Percentiles rank a stretch among this genome's conserved stretches.
phyloP scores from a whole-genome alignment of 345 rosid species.

The Dipteronia dyeriana region DNA sequence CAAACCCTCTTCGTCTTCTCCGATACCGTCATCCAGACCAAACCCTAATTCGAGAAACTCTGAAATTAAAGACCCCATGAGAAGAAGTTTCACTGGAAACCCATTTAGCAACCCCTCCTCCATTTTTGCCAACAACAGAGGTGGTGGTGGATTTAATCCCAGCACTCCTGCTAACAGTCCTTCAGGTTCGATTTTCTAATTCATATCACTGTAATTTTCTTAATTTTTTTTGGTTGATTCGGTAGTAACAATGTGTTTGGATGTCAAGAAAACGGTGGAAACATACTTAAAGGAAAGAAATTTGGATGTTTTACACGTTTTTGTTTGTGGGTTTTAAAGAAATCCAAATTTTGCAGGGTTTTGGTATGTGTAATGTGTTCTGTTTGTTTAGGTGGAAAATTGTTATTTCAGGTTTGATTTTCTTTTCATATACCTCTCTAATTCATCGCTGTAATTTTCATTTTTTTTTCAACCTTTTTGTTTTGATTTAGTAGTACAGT shows the following conservation, averaged over 20 bases:
- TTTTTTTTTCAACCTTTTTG: no score
- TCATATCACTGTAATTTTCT: not conserved
- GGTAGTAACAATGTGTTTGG: not conserved
- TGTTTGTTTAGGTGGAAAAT: no score
- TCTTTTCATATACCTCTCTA: no score
- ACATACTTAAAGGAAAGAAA: not conserved
- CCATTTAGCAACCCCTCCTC: constrained; percentile 60
- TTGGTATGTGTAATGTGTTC: not conserved
- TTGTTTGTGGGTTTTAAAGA: not conserved
- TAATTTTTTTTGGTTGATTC: not conserved
- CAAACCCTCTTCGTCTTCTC: constrained; percentile 32
- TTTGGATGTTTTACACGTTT: not conserved
- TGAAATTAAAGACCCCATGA: constrained; percentile 52
- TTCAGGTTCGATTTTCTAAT: constrained; percentile 44
- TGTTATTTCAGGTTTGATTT: constrained; percentile 18
- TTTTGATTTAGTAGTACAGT: no score
- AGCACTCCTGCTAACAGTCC: constrained; percentile 61
- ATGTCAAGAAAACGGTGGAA: not conserved
- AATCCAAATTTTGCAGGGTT: not conserved
- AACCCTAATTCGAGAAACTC: constrained; percentile 58
- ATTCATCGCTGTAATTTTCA: no score
- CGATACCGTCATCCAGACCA: constrained; percentile 28
- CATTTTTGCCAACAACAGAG: constrained; percentile 37
- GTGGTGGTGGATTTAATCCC: constrained; percentile 35
- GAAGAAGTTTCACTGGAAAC: constrained; percentile 67